Base-by-base conservation (phyloP, 345 rosid genomes). In the Eucalyptus cloeziana region DNA sequence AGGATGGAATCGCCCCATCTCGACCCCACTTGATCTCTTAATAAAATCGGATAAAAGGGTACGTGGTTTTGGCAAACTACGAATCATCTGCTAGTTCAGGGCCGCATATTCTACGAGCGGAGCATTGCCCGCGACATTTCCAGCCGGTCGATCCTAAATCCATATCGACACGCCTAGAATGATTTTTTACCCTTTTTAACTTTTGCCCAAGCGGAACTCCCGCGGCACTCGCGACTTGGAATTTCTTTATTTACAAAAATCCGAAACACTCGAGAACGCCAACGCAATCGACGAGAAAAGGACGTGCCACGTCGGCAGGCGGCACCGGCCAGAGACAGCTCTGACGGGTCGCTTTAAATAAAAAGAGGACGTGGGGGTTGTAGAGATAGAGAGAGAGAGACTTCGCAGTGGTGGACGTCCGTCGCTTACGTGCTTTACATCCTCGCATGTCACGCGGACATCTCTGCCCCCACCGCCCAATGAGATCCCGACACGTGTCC, bases 271-370 rank as follows among this genome's bases (percentile, higher is more conserved):
- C 2, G 47, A 13, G 27, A 21, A 11, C 47, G 40, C 45, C 27
- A 10, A 40, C 25, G 24, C 27, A 3, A 3, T 6, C 12, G 83
- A 37, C 0, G 7, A 31, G 22, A 37, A 33, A 64, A 17, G 49
- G 62, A 54, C 13, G 30, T 33, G 67, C 64, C 89, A 88, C 86
- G 86, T 76, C 69, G 31, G 86, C 67, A 49, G 40, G 51, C 54
- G 87, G 83, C 90, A 31, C 87, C 90, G 90, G 86, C 90, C 90
- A 52, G 30, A 12, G 30, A 40, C 85, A 67, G 33, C 49, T 62
- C 15, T 37, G 47, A 9, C 27, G 27, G 47, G 83, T 76, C 83
- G 27, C 83, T 76, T 0, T 8, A 76, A 33, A 37, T 12, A 76
- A 17, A 33, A 4, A 4, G 1, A 33, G 27, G 45, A 71, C 25